Conservation (phyloP, 2,329 filamentous ascomycete genomes). For the Talaromyces amestolkiae region DNA sequence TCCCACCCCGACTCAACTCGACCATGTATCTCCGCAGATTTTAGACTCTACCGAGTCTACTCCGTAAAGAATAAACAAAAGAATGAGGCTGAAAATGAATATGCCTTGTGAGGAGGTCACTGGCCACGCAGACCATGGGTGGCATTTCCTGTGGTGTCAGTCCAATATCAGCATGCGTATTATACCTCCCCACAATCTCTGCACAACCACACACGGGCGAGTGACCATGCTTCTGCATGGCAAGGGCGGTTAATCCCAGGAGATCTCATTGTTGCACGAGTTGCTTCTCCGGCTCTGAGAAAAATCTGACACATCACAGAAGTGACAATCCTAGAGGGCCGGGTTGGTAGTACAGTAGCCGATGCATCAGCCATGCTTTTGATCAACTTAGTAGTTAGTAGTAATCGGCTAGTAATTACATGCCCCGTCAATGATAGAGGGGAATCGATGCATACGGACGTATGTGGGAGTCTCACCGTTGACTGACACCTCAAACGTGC, state of each 20-base stretch:
- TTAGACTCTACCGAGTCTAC: no score
- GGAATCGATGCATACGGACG: background rate
- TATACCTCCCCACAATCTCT: slow-evolving; percentile 1
- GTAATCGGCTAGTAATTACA: background rate
- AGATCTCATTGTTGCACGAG: background rate
- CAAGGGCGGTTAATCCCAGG: slow-evolving; percentile 2
- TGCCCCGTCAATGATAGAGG: background rate
- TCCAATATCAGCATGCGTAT: background rate
- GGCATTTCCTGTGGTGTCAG: background rate
- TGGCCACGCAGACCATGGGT: background rate
- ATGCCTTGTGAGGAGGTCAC: background rate
- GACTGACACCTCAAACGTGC: slow-evolving; percentile 5
- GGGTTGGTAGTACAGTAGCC: background rate
- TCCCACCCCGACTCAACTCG: background rate
- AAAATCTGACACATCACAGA: background rate
- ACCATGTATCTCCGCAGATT: background rate
- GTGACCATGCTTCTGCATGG: background rate
- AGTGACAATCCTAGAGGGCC: background rate
- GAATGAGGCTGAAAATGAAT: slow-evolving; percentile 3
- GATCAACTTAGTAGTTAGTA: background rate
- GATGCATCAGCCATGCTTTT: background rate
- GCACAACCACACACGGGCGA: background rate
- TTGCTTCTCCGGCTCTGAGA: background rate
- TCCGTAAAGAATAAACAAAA: background rate
- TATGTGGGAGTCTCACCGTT: background rate